phyloP scores from a whole-genome alignment of 495 filamentous ascomycete species.

The Lichina pygmaea region DNA sequence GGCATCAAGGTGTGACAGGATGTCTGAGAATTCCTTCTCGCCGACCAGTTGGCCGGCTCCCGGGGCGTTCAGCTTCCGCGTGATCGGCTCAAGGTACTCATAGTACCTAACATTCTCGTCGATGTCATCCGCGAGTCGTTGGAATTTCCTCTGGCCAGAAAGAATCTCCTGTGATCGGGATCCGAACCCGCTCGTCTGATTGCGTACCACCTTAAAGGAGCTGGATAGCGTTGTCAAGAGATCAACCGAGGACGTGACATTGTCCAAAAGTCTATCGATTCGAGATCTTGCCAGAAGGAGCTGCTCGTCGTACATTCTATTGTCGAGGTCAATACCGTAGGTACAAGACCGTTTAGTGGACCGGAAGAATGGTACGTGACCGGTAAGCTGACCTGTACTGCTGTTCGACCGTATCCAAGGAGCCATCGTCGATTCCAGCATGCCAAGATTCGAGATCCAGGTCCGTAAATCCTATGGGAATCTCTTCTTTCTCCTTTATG shows the following conservation, averaged over 20 bases:
- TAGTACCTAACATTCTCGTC: constrained; percentile 76
- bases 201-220: constrained; percentile 65
- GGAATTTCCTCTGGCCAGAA: constrained; percentile 47
- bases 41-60: constrained; percentile 63
- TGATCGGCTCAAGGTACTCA: constrained; percentile 71
- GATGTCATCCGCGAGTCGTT: constrained; percentile 51
- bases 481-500: constrained; percentile 13
- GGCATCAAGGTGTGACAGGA: constrained; percentile 58
- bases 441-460: constrained; percentile 37
- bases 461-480: constrained; percentile 11
- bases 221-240: constrained; percentile 49
- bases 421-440: constrained; percentile 28
- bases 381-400: constrained; percentile 43
- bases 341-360: not conserved
- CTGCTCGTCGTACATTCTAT: constrained; percentile 50
- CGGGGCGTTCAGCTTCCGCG: constrained; percentile 70
- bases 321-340: not conserved
- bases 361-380: not conserved
- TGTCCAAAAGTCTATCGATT: constrained; percentile 49
- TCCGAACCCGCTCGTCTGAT: constrained; percentile 74
- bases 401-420: constrained; percentile 59
- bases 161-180: constrained; percentile 72
- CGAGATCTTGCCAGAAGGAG: constrained; percentile 53
- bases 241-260: constrained; percentile 43
- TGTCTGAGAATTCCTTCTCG: constrained; percentile 56